These are phyloP conservation scores for Candida maltosa DNA, from an alignment of 805 yeast genomes.

Conservation along the genomic window DNA sequence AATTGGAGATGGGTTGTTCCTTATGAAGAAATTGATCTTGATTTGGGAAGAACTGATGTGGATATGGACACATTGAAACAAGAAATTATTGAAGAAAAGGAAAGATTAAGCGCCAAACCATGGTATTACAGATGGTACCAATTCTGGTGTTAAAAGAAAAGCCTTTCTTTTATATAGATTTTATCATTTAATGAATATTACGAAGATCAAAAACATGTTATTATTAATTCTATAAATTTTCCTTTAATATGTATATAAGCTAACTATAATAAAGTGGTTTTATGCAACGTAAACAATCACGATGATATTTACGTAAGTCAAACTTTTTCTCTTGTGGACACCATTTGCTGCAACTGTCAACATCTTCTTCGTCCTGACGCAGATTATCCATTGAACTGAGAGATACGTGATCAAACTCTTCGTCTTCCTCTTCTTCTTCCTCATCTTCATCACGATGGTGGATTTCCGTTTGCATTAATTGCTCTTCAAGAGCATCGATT, in stretches of 20 bases:
- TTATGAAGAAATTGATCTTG: conserved; percentile 55
- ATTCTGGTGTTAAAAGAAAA: conserved; percentile 17
- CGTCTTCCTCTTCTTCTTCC: conserved; percentile 11
- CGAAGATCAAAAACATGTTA: no score
- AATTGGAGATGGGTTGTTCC: conserved; percentile 33
- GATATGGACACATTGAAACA: conserved; percentile 50
- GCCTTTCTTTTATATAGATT: no score
- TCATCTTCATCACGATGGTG: conserved; percentile 13
- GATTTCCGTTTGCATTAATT: conserved; percentile 11
- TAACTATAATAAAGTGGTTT: no score
- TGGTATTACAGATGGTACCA: conserved; percentile 18
- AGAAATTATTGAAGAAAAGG: conserved; percentile 45
- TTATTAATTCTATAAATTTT: no score
- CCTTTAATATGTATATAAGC: no score
- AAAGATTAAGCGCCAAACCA: conserved; percentile 14
- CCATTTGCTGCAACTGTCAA: conserved; percentile 41
- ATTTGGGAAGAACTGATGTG: conserved; percentile 56
- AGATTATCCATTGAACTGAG: no score
- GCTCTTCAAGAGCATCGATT: conserved; percentile 1
- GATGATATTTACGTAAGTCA: conserved; percentile 34
- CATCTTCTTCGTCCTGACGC: conserved; percentile 28
- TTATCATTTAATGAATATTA: no score
- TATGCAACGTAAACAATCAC: conserved; percentile 56
- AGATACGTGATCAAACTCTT: not conserved
- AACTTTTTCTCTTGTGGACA: conserved; percentile 36